Conservation (phyloP, 208 protist species). For the Acanthamoeba sp. region DNA sequence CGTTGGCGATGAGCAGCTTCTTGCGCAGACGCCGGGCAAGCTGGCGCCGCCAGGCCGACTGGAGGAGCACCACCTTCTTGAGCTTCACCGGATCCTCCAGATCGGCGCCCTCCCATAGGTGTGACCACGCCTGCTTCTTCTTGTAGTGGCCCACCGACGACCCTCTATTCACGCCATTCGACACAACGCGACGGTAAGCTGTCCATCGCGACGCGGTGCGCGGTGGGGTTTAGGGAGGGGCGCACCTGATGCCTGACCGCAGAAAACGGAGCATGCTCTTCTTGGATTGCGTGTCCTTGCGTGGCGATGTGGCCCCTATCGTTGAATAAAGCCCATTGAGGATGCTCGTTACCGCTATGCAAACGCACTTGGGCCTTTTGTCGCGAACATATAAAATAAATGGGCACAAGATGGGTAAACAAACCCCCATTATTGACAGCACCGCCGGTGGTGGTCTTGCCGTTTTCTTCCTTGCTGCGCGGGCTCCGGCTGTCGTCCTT, state of each 20-base stretch:
- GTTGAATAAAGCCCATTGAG: too few species aligned
- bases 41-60: constrained; percentile 12
- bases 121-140: constrained; percentile 51
- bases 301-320: neutral
- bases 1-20: constrained; percentile 62
- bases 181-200: neutral
- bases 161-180: neutral
- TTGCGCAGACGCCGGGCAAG: constrained; percentile 45
- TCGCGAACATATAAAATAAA: neutral
- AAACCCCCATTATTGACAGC: neutral
- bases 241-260: neutral
- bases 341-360: too few species aligned
- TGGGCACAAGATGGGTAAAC: neutral
- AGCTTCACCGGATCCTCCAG: neutral
- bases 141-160: constrained; percentile 52
- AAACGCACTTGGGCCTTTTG: too few species aligned
- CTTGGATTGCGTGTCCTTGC: constrained; percentile 42
- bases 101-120: constrained; percentile 1
- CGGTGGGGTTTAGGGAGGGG: neutral
- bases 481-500: neutral
- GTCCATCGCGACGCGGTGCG: neutral
- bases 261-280: constrained; percentile 51
- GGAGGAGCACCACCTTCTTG: constrained; percentile 21
- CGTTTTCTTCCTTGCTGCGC: neutral
- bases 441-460: neutral